Base-by-base conservation (phyloP, 768 basidiomycete species). In the Sarcodon aspratus region DNA sequence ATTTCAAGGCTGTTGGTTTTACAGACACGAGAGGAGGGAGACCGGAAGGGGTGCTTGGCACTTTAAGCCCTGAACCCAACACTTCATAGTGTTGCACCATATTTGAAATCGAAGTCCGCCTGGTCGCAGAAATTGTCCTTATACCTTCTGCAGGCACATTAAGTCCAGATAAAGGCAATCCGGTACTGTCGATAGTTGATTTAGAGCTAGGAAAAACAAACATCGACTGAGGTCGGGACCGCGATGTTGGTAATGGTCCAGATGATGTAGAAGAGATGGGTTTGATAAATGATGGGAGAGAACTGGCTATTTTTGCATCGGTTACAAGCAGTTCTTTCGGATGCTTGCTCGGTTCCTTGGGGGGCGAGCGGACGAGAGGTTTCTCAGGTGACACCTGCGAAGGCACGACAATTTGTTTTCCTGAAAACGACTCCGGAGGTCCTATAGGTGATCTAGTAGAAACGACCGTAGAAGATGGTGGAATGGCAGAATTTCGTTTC, bases 61-160 rank as follows among this genome's bases (percentile, higher is more conserved):
- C 46, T 34, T 33, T 34, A 3, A 11, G 15, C 40, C 27, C 45
- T 6, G 12, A 44, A 21, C 50, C 71, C 74, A 48, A 90, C 79
- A 7, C 79, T 62, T 92, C 89, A 61, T 81, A 92, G 42, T 71
- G 76, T 55, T 86, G 84, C 21, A 91, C 89, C 78, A 91, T 89
- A 58, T 91, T 79, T 36, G 87, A 80, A 56, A 91, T 91, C 0
- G 89, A 91, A 4, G 81, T 83, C 47, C 87, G 73, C 15, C 88
- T 75, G 38, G 27, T 9, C 34, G 46, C 48, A 21, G 47, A 42
- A 17, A 42, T 42, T 5, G 40, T 42, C 40, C 40, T 42, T 15
- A n/a, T 42, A 15, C 40, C 40, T 42, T 42, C 40, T 33, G 63
- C 60, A 49, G 31, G 56, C 55, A 60, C 57, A 15, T 59, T 47